Conservation (phyloP, 169 alveolate genomes). For the Cystoisospora suis region DNA sequence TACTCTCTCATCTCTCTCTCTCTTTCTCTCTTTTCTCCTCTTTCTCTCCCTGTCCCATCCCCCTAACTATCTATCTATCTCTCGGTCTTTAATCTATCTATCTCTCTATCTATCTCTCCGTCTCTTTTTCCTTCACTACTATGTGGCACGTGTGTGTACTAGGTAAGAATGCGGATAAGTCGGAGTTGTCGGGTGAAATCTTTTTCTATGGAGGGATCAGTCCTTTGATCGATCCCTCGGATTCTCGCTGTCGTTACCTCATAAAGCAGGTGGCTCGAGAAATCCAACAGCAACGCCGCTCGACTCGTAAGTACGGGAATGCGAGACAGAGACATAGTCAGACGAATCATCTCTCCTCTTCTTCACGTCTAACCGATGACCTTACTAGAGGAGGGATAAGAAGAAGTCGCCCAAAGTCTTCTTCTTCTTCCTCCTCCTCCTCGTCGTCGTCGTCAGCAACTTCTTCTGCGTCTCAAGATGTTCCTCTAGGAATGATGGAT, state of each 20-base stretch:
- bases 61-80: too few relatives aligned
- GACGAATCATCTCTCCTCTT: not conserved
- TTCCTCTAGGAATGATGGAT: too few relatives aligned
- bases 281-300: slow-evolving; percentile 6
- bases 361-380: not conserved
- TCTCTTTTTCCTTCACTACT: not conserved
- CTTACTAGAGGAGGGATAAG: too few relatives aligned
- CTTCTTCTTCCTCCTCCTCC: too few relatives aligned
- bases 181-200: slow-evolving; percentile 21
- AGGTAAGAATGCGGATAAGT: slow-evolving; percentile 10
- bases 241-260: not conserved
- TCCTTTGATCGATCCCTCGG: slow-evolving; percentile 16
- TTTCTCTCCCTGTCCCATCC: not conserved
- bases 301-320: too few relatives aligned
- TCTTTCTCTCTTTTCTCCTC: not conserved
- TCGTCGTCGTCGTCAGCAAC: too few relatives aligned
- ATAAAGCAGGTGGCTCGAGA: slow-evolving; percentile 9
- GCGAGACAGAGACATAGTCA: too few relatives aligned
- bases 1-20: too few relatives aligned
- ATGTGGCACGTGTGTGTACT: not conserved
- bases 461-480: too few relatives aligned
- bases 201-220: slow-evolving; percentile 12
- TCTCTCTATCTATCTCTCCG: too few relatives aligned
- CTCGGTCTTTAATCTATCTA: too few relatives aligned
- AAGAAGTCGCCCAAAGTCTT: too few relatives aligned